phyloP scores from a whole-genome alignment of 1,284 basidiomycete species.

The Austropuccinia psidii region DNA sequence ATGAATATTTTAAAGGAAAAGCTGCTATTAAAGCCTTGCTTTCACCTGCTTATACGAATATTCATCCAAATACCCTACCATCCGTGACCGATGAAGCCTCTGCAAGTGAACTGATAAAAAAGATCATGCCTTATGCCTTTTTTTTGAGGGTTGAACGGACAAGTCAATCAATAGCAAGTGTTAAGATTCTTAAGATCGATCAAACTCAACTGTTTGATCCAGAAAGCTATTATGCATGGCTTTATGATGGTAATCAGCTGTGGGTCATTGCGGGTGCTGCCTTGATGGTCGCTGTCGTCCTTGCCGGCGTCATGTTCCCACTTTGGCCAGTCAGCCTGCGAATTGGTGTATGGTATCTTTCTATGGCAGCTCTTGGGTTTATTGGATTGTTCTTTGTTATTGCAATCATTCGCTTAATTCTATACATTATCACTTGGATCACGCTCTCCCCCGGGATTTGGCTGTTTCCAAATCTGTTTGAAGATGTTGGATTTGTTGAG shows the following conservation, averaged over 20 bases:
- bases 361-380: constrained; percentile 75
- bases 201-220: constrained; percentile 68
- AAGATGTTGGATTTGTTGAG: constrained; percentile 95
- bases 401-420: constrained; percentile 83
- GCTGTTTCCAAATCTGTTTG: constrained; percentile 98
- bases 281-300: constrained; percentile 85
- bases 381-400: constrained; percentile 85
- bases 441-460: constrained; percentile 85
- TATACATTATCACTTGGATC: constrained; percentile 87
- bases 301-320: constrained; percentile 98
- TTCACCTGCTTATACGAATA: constrained; percentile 81
- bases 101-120: constrained; percentile 63
- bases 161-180: constrained; percentile 60
- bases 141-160: constrained; percentile 47
- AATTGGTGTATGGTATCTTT: constrained; percentile 94
- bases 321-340: constrained; percentile 90
- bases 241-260: constrained; percentile 90
- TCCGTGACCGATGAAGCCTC: constrained; percentile 64
- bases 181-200: constrained; percentile 71
- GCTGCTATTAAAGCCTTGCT: constrained; percentile 82
- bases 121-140: constrained; percentile 60
- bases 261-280: constrained; percentile 85
- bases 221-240: constrained; percentile 86
- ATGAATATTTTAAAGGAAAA: constrained; percentile 58
- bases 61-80: constrained; percentile 66